Evolutionary conservation across 2,329 filamentous ascomycete genomes (phyloP).

Genomic region (Cercospora berteroae): DNA sequence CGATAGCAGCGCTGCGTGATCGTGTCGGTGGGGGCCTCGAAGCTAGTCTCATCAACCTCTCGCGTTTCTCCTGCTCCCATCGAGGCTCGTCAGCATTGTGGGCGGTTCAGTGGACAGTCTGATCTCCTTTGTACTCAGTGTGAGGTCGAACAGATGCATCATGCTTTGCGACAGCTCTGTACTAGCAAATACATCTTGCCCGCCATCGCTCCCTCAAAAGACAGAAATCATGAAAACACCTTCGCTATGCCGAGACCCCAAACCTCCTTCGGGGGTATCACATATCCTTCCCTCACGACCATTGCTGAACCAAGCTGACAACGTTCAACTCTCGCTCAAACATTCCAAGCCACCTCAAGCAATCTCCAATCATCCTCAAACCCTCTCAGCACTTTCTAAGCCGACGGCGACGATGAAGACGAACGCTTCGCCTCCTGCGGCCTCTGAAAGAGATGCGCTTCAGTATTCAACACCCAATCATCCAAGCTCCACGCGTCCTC

Average conservation of each 20-base stretch:
- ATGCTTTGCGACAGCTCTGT: background rate
- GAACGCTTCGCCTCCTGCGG: conserved; percentile 10
- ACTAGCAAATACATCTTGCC: background rate
- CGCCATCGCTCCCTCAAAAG: background rate
- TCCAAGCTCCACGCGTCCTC: conserved; percentile 66
- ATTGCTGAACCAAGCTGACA: background rate
- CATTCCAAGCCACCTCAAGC: background rate
- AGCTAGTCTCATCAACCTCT: background rate
- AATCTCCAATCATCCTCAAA: background rate
- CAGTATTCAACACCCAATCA: conserved; percentile 63
- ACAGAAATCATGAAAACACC: background rate
- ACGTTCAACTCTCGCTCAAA: background rate
- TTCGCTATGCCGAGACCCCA: background rate
- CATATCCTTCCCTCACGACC: background rate
- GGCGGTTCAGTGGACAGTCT: no score
- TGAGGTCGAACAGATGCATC: background rate
- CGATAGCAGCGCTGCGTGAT: background rate
- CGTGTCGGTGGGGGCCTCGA: background rate
- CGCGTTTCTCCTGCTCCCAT: background rate
- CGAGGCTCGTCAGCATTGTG: background rate
- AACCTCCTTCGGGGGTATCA: background rate
- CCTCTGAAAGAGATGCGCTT: conserved; percentile 51
- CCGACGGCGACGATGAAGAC: background rate
- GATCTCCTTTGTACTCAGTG: no score
- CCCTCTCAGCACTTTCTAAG: background rate